A percentile compares a stretch with the other conserved stretches of the same genome.
phyloP scores from a whole-genome alignment of 2,329 filamentous ascomycete species.

The Scedosporium boydii region DNA sequence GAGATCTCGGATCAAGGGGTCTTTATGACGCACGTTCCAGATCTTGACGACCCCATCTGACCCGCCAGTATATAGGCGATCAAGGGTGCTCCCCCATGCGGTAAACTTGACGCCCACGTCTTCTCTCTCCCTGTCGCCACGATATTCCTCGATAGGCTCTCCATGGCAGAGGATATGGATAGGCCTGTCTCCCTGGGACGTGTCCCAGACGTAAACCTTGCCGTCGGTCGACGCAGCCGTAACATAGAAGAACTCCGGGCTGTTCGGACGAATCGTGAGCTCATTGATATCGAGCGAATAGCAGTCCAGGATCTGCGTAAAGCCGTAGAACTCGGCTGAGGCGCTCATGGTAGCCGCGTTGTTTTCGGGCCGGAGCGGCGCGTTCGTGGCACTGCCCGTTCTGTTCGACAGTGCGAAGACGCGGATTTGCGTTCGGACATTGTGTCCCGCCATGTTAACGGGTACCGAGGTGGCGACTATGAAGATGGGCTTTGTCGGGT shows the following conservation, averaged over 20 bases:
- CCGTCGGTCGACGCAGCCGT: constrained; percentile 55
- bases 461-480: constrained; percentile 47
- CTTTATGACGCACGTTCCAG: constrained; percentile 45
- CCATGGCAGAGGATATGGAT: constrained; percentile 48
- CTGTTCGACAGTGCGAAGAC: constrained; percentile 28
- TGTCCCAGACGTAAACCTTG: constrained; percentile 55
- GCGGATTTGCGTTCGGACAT: constrained; percentile 46
- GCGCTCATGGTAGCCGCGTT: not conserved
- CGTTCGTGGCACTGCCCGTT: not conserved
- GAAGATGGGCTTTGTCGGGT: constrained; percentile 44
- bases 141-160: constrained; percentile 27
- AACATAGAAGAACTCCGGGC: constrained; percentile 37
- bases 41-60: constrained; percentile 55
- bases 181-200: constrained; percentile 41
- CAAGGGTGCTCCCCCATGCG: constrained; percentile 47
- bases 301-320: constrained; percentile 49
- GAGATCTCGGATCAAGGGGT: constrained; percentile 41
- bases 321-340: constrained; percentile 19
- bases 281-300: constrained; percentile 53
- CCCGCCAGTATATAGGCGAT: constrained; percentile 53
- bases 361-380: not conserved
- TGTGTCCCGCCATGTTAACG: constrained; percentile 31
- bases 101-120: constrained; percentile 57
- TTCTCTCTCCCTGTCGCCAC: constrained; percentile 39
- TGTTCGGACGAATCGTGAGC: constrained; percentile 48